A percentile compares a stretch with the other conserved stretches of the same genome.
Evolutionary conservation across 345 rosid species (phyloP).

Genomic region (Brassica nigra): DNA sequence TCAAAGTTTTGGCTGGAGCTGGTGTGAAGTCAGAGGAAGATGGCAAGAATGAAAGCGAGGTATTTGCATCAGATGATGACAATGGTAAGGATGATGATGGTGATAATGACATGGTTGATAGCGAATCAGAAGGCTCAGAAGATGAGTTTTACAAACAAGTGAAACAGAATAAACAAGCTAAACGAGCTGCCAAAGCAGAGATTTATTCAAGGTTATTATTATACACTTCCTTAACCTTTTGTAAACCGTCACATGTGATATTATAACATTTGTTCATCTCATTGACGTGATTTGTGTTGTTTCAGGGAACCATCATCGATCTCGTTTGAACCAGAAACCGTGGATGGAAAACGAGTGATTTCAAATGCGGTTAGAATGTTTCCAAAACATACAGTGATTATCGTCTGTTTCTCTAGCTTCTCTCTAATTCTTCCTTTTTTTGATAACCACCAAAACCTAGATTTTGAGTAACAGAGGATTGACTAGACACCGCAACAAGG

Average conservation of each 20-base stretch:
- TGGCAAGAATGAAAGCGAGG: conserved; percentile 41
- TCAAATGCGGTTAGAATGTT: conserved; percentile 49
- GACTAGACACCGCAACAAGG: conserved; percentile 65
- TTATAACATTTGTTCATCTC: not conserved
- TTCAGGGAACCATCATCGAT: conserved; percentile 32
- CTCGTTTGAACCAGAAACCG: conserved; percentile 56
- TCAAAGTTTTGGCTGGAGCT: conserved; percentile 77
- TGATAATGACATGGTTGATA: conserved; percentile 38
- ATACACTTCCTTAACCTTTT: not conserved
- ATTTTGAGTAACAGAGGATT: conserved; percentile 72
- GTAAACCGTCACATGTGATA: not conserved
- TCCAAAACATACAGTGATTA: not conserved
- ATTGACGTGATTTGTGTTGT: conserved; percentile 9
- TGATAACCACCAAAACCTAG: conserved; percentile 41
- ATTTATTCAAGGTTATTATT: conserved; percentile 55
- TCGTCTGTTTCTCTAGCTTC: conserved; percentile 23
- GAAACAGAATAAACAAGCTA: conserved; percentile 56
- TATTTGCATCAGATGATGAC: conserved; percentile 36
- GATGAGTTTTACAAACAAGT: conserved; percentile 75
- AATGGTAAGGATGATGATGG: conserved; percentile 23
- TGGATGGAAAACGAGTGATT: conserved; percentile 71
- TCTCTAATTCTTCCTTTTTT: not conserved
- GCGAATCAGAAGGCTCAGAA: conserved; percentile 42
- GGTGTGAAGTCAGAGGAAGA: conserved; percentile 70
- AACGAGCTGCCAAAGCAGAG: conserved; percentile 44